phyloP scores from a whole-genome alignment of 768 basidiomycete species.

The Mycena galericulata region DNA sequence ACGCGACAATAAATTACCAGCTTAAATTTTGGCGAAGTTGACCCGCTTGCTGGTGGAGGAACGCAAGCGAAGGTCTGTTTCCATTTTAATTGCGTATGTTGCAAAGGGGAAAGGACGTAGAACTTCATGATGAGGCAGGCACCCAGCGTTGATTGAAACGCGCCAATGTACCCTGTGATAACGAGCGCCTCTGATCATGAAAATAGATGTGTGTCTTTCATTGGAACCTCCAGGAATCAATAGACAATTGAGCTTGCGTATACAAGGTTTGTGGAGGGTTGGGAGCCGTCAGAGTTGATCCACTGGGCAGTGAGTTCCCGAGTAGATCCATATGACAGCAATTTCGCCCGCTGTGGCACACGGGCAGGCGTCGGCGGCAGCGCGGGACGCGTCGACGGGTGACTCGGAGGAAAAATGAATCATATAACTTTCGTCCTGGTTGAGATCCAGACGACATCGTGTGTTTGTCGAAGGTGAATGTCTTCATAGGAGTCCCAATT shows the following conservation, averaged over 20 bases:
- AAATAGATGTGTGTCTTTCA: neutral
- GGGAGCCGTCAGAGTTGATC: neutral
- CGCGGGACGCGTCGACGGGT: too few relatives aligned
- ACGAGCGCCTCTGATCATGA: neutral
- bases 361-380: too few relatives aligned
- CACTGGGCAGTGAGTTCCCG: neutral
- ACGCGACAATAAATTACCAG: too few relatives aligned
- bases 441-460: too few relatives aligned
- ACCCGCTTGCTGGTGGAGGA: too few relatives aligned
- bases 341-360: too few relatives aligned
- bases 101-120: neutral
- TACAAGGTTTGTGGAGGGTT: neutral
- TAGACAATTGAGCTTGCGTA: neutral
- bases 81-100: neutral
- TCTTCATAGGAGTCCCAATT: too few relatives aligned
- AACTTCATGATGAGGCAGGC: neutral
- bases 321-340: neutral
- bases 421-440: too few relatives aligned
- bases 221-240: neutral
- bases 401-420: too few relatives aligned
- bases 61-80: too few relatives aligned
- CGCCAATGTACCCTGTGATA: neutral
- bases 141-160: neutral
- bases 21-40: neutral
- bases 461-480: too few relatives aligned